Evolutionary conservation across 1,284 basidiomycete genomes (phyloP), one percentile per base, ranked within the genome.

Genomic region (Puccinia polysora): DNA sequence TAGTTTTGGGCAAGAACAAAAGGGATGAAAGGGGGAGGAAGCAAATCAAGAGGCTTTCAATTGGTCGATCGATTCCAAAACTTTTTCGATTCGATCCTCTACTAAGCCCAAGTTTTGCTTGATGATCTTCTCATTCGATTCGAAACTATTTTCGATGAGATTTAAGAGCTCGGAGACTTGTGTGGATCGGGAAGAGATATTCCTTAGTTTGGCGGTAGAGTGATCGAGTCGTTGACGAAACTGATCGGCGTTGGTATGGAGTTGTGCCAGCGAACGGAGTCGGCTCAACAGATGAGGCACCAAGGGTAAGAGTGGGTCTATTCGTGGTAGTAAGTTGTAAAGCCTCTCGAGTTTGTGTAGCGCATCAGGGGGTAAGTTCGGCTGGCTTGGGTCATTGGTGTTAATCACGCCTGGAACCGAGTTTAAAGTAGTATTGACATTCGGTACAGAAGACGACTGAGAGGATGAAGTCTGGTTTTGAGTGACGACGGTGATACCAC

Each of bases 281-380:
- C 95, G 87, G 0, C 87, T 86, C 23, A 98, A 84, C n/a, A 98
- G 87, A 72, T 92, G 89, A 0, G 93, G 91, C 10, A 96, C 87
- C 73, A 97, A 88, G 0, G 95, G 92, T 0, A 97, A 82, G 0
- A 91, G 84, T 0, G 93, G 91, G 20, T 89, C 88, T 0, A 98
- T 84, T 0, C 93, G 87, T 10, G 87, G 85, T 1, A 97, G 83
- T 34, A 96, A 81, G 0, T 88, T 86, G n/a, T 92, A 83, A 0
- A 85, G 81, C 12, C 78, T 73, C 45, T 81, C 79, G 77, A 76
- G 89, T 78, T 75, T 88, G 83, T 77, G 88, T 84, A 79, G 75
- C 15, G 81, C 81, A n/a, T 78, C 74, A 3, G 78, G 75, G 0
- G 88, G 86, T 20, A 89, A 76, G 7, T 55, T 68, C 3, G 63